Evolutionary conservation across 176 grass and related monocot species (phyloP), one percentile per base, ranked within the genome.

Genomic region (Thalia dealbata): DNA sequence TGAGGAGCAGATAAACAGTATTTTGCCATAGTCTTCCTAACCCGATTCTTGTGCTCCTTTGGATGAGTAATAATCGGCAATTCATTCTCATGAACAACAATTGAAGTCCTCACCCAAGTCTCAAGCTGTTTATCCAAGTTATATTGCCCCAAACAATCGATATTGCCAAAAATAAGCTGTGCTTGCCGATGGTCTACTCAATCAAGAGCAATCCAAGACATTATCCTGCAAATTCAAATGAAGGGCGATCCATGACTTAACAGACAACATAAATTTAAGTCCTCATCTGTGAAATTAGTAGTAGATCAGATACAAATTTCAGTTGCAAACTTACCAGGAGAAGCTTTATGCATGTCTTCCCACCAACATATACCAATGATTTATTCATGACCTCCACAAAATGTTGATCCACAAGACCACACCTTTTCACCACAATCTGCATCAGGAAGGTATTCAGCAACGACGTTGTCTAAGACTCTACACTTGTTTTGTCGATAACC

Each of bases 81-180:
- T 78, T 77, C 80, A 78, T 97, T 97, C 76, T 83, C 91, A 51
- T 79, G 89, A 70, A 90, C 85, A n/a, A 90, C 89, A 44, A 97
- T 80, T 42, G 90, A 92, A 88, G 85, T 56, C 55, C 92, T 97
- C 43, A 88, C 93, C 87, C 87, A 92, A 51, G 89, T 92, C 74
- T 93, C 93, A 44, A 97, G 75, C 65, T 97, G 90, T 66, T 97
- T 97, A 85, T 97, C 93, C 93, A 89, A 92, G 18, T 89, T 97
- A 78, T 86, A 92, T 72, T 97, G 89, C 72, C 95, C 73, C 76
- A 97, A 73, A 78, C 88, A 97, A 81, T 92, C 90, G 43, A 97
- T 97, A 70, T 91, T 97, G 67, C 95, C 95, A 81, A 93, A 84
- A 61, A 97, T 90, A 86, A 97, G 95, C 32, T 97, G n/a, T n/a